These are phyloP conservation scores for Vaccinium darrowii DNA, from an alignment of 148 eudicot species.

Conservation along the genomic window DNA sequence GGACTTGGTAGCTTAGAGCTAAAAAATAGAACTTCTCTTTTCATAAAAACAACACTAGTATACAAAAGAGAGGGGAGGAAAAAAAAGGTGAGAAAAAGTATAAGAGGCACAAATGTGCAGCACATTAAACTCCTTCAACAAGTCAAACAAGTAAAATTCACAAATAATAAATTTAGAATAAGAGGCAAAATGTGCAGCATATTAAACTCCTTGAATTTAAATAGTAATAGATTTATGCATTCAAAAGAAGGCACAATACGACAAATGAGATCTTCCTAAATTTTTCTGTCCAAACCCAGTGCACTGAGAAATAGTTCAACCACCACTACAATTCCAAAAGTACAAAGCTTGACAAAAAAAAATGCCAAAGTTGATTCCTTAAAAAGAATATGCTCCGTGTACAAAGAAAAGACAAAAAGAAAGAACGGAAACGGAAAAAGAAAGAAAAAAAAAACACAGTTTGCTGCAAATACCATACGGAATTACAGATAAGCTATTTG, in stretches of 20 bases:
- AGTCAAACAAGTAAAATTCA: too few relatives aligned
- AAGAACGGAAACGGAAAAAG: too few relatives aligned
- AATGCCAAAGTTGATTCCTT: background rate
- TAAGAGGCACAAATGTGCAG: background rate
- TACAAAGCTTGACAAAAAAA: background rate
- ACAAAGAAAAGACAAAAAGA: background rate
- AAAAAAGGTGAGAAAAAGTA: background rate
- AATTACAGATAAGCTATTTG: background rate
- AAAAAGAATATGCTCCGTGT: background rate
- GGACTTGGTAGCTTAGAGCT: conserved; percentile 5
- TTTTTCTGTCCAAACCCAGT: background rate
- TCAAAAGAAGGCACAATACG: background rate
- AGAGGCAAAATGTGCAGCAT: background rate
- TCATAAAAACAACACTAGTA: background rate
- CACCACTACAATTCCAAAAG: too few relatives aligned
- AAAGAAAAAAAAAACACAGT: background rate
- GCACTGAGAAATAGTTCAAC: background rate
- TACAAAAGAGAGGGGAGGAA: background rate
- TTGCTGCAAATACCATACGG: background rate
- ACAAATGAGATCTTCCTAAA: background rate
- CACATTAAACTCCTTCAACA: background rate
- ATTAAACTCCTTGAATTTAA: background rate
- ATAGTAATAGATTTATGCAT: too few relatives aligned
- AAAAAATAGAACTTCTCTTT: background rate
- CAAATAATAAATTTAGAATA: background rate